phyloP scores from a whole-genome alignment of 164 flowering plant species.

The Macadamia integrifolia region DNA sequence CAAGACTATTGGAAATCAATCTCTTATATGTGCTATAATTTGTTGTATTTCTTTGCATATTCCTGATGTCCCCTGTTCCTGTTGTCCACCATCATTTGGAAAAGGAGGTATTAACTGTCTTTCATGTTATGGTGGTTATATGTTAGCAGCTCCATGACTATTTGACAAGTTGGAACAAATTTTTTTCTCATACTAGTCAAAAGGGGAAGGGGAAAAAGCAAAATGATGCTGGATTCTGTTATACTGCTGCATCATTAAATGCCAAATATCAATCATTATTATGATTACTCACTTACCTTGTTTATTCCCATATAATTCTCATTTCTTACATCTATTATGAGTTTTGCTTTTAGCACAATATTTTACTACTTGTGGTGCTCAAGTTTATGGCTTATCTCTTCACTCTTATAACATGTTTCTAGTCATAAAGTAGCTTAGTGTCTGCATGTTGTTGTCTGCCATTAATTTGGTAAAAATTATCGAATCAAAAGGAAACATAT shows the following conservation, averaged over 20 bases:
- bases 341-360: constrained; percentile 10
- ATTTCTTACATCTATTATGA: too few relatives aligned
- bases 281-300: too few relatives aligned
- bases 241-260: too few relatives aligned
- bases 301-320: too few relatives aligned
- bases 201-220: constrained; percentile 65
- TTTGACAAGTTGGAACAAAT: too few relatives aligned
- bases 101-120: not conserved
- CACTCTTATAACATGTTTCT: not conserved
- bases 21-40: constrained; percentile 24
- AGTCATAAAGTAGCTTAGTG: not conserved
- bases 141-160: constrained; percentile 18
- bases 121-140: constrained; percentile 19
- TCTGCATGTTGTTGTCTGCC: not conserved
- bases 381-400: not conserved
- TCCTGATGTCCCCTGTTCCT: not conserved
- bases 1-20: too few relatives aligned
- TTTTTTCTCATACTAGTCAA: too few relatives aligned
- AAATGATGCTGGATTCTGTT: constrained; percentile 46
- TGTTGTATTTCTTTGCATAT: not conserved
- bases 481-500: not conserved
- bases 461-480: too few relatives aligned
- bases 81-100: not conserved
- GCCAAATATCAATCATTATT: too few relatives aligned
- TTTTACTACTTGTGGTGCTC: not conserved